Percentiles rank a stretch among this genome's conserved stretches.
Conservation (phyloP, 1,139 yeast species). For the Suhomyces guaymorum region DNA sequence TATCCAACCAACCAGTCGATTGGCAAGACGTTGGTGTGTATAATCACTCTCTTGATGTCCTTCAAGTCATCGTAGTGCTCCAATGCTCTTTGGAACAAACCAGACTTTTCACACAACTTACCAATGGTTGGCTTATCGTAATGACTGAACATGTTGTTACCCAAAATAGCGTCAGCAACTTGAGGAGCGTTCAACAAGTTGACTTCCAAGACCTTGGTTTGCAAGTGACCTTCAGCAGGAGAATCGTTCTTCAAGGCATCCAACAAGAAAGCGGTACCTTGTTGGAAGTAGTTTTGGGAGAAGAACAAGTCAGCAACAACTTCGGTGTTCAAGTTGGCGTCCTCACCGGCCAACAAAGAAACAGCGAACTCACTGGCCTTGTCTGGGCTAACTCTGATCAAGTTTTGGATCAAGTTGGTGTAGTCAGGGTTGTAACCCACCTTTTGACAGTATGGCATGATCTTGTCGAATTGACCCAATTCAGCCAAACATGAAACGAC, state of each 20-base stretch:
- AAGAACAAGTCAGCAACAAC: conserved; percentile 91
- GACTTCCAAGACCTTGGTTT: conserved; percentile 90
- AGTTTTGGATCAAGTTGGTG: conserved; percentile 84
- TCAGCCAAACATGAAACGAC: conserved; percentile 94
- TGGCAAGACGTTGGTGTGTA: conserved; percentile 83
- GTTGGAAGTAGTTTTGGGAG: conserved; percentile 92
- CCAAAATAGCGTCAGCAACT: conserved; percentile 98
- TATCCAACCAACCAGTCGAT: conserved; percentile 91
- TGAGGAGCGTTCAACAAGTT: conserved; percentile 96
- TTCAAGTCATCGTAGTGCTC: conserved; percentile 93
- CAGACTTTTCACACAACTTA: conserved; percentile 89
- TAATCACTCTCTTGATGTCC: conserved; percentile 93
- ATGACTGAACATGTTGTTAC: conserved; percentile 93
- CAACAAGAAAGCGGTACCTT: conserved; percentile 96
- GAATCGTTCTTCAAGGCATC: conserved; percentile 94
- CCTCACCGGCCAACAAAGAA: conserved; percentile 67
- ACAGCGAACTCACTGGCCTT: conserved; percentile 97
- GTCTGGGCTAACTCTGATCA: conserved; percentile 93
- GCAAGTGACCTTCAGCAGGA: conserved; percentile 95
- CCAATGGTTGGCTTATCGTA: conserved; percentile 95
- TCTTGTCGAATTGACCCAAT: conserved; percentile 94
- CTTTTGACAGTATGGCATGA: conserved; percentile 89
- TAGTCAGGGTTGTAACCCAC: conserved; percentile 89
- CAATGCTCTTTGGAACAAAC: conserved; percentile 89
- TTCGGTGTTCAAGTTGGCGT: conserved; percentile 73